Evolutionary conservation across 768 basidiomycete genomes (phyloP).

Genomic region (Phlebiopsis gigantea): DNA sequence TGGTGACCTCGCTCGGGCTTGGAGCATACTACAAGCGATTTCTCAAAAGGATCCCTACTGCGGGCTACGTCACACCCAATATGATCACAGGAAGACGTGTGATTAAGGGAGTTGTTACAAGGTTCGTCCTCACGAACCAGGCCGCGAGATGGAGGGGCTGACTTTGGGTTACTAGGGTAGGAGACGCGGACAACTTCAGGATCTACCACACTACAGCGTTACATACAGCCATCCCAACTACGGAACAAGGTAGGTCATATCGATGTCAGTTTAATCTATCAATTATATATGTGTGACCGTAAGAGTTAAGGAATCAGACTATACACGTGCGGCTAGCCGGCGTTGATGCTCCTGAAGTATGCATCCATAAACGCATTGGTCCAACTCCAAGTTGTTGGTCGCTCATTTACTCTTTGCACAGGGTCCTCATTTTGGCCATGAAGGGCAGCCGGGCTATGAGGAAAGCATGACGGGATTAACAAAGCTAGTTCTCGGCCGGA

Average conservation of each 20-base stretch:
- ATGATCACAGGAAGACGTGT: constrained; percentile 53
- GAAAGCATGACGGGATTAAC: constrained; percentile 77
- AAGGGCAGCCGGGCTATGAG: constrained; percentile 65
- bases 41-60: constrained; percentile 54
- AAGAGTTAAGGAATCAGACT: constrained; percentile 76
- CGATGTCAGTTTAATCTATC: background rate
- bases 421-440: constrained; percentile 82
- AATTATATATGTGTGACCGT: background rate
- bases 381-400: background rate
- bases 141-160: background rate
- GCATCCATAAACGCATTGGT: too few species aligned
- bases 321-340: constrained; percentile 86
- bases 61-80: constrained; percentile 66
- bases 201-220: constrained; percentile 81
- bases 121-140: constrained; percentile 35
- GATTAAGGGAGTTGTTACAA: constrained; percentile 79
- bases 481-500: constrained; percentile 46
- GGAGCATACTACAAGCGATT: constrained; percentile 30
- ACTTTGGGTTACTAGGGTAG: constrained; percentile 45
- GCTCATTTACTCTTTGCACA: background rate
- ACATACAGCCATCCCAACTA: constrained; percentile 60
- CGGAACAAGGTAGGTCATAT: constrained; percentile 43
- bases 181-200: constrained; percentile 85
- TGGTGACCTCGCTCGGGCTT: constrained; percentile 31
- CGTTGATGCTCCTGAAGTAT: constrained; percentile 80